phyloP scores from a whole-genome alignment of 2,329 filamentous ascomycete species.

The Hymenoscyphus albidus region DNA sequence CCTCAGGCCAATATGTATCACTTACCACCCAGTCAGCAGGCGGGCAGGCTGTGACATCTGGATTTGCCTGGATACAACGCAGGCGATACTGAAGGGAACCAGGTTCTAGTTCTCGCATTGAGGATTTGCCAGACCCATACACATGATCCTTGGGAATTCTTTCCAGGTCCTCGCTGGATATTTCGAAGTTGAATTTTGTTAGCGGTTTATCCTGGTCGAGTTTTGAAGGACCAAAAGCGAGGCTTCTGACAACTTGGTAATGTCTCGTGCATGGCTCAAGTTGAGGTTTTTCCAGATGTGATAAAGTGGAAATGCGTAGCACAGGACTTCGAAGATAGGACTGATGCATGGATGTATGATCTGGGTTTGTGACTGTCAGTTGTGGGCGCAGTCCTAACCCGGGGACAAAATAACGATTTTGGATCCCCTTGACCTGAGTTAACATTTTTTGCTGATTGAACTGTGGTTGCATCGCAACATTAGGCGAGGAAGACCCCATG shows the following conservation, averaged over 20 bases:
- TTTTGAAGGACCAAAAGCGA: conserved; percentile 45
- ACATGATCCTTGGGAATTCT: conserved; percentile 27
- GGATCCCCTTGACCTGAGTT: not conserved
- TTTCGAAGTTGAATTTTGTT: conserved; percentile 37
- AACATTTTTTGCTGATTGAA: not conserved
- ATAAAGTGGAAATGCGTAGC: conserved; percentile 31
- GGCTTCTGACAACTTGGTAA: conserved; percentile 56
- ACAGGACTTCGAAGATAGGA: conserved; percentile 52
- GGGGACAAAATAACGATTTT: conserved; percentile 36
- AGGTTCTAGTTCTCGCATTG: conserved; percentile 39
- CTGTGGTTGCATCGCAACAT: not conserved
- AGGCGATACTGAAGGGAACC: conserved; percentile 63
- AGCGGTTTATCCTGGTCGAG: conserved; percentile 29
- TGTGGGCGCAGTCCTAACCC: conserved; percentile 33
- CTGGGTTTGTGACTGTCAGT: conserved; percentile 42
- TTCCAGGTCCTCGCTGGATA: conserved; percentile 21
- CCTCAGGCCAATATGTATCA: conserved; percentile 68
- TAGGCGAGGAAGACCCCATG: conserved; percentile 12
- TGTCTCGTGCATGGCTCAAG: conserved; percentile 25
- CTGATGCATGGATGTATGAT: conserved; percentile 53
- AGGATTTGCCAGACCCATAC: conserved; percentile 23
- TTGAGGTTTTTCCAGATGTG: conserved; percentile 27
- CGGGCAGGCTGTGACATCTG: conserved; percentile 34
- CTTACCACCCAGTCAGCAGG: conserved; percentile 54
- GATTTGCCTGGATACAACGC: conserved; percentile 53